Evolutionary conservation across 192 early-diverging fungal species (phyloP).

Genomic region (Rhizophagus sp.): DNA sequence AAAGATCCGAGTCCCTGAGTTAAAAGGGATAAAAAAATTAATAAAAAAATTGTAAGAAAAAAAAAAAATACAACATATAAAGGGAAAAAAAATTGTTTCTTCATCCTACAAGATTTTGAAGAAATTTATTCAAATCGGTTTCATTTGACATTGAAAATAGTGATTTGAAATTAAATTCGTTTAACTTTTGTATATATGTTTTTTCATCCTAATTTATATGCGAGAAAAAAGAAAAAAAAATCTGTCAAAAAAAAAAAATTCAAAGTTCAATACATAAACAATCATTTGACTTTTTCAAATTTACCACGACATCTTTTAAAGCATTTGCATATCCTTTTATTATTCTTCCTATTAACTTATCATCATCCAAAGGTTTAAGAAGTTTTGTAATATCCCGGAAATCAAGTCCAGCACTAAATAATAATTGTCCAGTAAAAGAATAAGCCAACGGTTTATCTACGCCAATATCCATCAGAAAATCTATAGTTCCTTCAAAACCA

Average conservation of each 20-base stretch:
- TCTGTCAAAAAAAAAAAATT: too few species aligned
- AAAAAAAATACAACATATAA: not conserved
- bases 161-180: constrained; percentile 19
- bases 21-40: not conserved
- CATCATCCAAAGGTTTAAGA: constrained; percentile 38
- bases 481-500: constrained; percentile 54
- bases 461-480: constrained; percentile 69
- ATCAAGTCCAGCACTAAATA: constrained; percentile 57
- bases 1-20: not conserved
- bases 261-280: not conserved
- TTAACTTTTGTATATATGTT: not conserved
- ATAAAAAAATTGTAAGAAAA: not conserved
- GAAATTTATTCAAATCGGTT: constrained; percentile 8
- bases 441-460: constrained; percentile 71
- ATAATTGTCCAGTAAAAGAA: constrained; percentile 62
- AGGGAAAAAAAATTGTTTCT: too few species aligned
- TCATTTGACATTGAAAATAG: not conserved
- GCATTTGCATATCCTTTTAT: constrained; percentile 3
- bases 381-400: constrained; percentile 43
- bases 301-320: constrained; percentile 2
- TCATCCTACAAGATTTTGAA: not conserved
- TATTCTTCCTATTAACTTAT: not conserved
- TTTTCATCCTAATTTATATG: constrained; percentile 4
- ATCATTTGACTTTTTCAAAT: not conserved
- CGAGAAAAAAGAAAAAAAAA: not conserved